Percentiles rank a stretch among this genome's conserved stretches.
Conservation (phyloP, 2,329 filamentous ascomycete genomes). For the Alternaria triticimaculans region DNA sequence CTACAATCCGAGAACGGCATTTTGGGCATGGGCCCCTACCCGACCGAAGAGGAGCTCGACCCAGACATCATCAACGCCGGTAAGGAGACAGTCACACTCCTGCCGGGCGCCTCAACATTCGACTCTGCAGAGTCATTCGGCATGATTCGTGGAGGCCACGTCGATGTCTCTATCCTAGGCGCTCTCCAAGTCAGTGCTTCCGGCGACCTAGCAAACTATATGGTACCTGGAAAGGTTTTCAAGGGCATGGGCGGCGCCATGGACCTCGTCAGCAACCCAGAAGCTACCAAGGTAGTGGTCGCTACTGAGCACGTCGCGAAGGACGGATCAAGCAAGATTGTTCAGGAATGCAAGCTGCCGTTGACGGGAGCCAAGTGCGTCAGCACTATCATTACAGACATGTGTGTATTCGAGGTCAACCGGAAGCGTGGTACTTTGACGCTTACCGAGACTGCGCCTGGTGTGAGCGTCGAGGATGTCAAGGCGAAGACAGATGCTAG, state of each 20-base stretch:
- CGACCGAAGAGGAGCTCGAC: conserved; percentile 72
- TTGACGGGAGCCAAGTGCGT: conserved; percentile 48
- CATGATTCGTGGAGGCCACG: conserved; percentile 87
- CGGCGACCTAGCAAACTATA: conserved; percentile 90
- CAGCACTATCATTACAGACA: conserved; percentile 49
- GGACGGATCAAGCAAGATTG: conserved; percentile 89
- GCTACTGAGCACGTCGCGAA: conserved; percentile 96
- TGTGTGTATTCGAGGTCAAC: conserved; percentile 69
- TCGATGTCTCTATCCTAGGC: conserved; percentile 87
- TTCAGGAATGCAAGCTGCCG: conserved; percentile 65
- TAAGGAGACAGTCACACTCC: conserved; percentile 89
- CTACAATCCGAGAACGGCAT: conserved; percentile 64
- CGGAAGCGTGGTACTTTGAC: conserved; percentile 69
- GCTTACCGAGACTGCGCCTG: conserved; percentile 81
- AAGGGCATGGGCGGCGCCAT: conserved; percentile 93
- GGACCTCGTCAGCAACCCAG: conserved; percentile 86
- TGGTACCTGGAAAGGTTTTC: conserved; percentile 83
- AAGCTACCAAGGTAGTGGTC: conserved; percentile 84
- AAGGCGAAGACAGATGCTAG: conserved; percentile 85
- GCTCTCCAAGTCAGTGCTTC: conserved; percentile 85
- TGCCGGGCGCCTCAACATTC: conserved; percentile 79
- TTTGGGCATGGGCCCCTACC: conserved; percentile 54
- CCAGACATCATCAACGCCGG: conserved; percentile 90
- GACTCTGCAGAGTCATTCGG: conserved; percentile 89
- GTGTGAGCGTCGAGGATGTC: conserved; percentile 86